Evolutionary conservation across 106 monocot species (phyloP).

Genomic region (Dactylorhiza incarnata): DNA sequence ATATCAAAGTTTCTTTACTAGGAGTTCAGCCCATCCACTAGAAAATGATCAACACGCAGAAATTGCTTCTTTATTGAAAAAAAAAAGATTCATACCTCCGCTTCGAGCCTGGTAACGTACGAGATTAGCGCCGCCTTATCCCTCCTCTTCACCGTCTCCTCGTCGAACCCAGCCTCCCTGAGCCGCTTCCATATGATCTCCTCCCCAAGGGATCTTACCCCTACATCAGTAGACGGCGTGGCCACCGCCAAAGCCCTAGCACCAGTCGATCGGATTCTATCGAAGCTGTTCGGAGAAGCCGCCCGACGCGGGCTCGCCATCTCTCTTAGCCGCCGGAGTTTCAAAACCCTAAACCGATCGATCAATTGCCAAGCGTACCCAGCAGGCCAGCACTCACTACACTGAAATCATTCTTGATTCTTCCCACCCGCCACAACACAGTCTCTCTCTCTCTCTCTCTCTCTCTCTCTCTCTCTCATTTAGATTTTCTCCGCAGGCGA

Average conservation of each 20-base stretch:
- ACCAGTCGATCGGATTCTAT: neutral
- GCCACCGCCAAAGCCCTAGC: conserved; percentile 3
- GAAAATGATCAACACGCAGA: neutral
- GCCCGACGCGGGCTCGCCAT: conserved; percentile 25
- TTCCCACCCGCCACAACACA: too few species aligned
- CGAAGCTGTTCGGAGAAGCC: conserved; percentile 1
- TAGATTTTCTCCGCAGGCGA: neutral
- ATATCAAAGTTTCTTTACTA: too few species aligned
- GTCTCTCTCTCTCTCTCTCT: neutral
- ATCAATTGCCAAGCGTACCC: neutral
- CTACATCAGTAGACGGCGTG: conserved; percentile 10
- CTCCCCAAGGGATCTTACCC: conserved; percentile 19
- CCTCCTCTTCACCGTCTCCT: conserved; percentile 62
- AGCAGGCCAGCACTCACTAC: neutral
- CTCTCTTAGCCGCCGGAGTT: neutral
- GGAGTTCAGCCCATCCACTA: neutral
- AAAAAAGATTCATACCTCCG: conserved; percentile 39
- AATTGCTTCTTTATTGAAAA: neutral
- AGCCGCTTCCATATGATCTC: conserved; percentile 82
- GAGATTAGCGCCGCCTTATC: conserved; percentile 81
- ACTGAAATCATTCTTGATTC: neutral
- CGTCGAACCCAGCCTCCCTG: conserved; percentile 79
- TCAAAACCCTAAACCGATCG: conserved; percentile 23
- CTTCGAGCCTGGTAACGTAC: conserved; percentile 74
- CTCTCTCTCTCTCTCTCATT: neutral